Base-by-base conservation (phyloP, 352 stramenopile species). In the Globisporangium paddicum region DNA sequence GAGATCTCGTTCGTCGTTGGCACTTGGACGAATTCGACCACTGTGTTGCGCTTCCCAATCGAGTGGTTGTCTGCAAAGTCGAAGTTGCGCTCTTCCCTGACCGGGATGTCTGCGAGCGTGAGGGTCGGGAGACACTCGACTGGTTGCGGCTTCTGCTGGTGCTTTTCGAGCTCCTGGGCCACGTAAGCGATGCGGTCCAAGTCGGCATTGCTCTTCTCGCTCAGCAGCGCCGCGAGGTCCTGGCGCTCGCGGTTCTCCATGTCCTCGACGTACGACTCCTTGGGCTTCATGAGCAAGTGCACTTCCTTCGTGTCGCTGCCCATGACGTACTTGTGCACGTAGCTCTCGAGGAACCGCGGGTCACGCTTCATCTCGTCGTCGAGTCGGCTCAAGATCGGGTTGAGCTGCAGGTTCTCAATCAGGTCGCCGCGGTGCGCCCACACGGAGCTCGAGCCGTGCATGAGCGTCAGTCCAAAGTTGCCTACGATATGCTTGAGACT, bases 1-100 rank as follows among this genome's bases (percentile, higher is more conserved):
- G 82, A 86, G 62, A 94, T 78, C 58, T 90, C 85, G 68, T 93
- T 91, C 11, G 82, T 94, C 26, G 85, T 90, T 26, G 82, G 77
- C 37, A 90, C 78, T 11, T 79, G 60, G 13, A 90, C 78, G 51
- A 88, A 89, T 56, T 92, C 75, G 19, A 74, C 64, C 30, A 35
- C 18, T 7, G 40, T 41, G 45, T 28, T 16, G 9, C 23, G 34
- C 2, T 66, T 59, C 13, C 80, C 62, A 25, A 76, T 59, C 25
- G 60, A 64, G n/a, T 72, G 62, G 8, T 37, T 41, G 25, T 87
- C 66, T 25, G 82, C 79, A 4, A 68, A 57, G 38, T 92, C 79
- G 11, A 72, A 62, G 58, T 88, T 86, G 32, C 67, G 66, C 55
- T 73, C 69, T 49, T 83, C 60, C 11, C 72, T 57, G 1, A 57